Percentiles rank a stretch among this genome's conserved stretches.
phyloP scores from a whole-genome alignment of 805 yeast species.

The Kazachstania kunashirensis region DNA sequence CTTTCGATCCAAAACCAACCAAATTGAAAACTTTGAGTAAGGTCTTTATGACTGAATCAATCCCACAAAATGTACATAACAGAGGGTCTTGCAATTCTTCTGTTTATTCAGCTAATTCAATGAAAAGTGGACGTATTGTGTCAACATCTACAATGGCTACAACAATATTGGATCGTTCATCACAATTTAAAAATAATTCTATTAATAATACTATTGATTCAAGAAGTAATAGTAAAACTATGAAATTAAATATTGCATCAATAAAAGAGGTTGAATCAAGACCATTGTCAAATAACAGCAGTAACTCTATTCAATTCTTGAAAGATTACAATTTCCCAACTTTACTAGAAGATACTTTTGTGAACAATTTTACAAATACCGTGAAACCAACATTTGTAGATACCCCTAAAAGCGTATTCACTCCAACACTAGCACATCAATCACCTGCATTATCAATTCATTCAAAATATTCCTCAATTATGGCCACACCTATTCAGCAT shows the following conservation, averaged over 20 bases:
- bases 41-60: slow-evolving; percentile 6
- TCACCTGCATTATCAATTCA: not conserved
- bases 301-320: slow-evolving; percentile 19
- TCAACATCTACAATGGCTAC: slow-evolving; percentile 28
- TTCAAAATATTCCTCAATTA: not conserved
- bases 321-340: slow-evolving; percentile 26
- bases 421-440: not conserved
- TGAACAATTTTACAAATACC: slow-evolving; percentile 5
- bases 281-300: slow-evolving; percentile 15
- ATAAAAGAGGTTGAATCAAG: no score
- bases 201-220: slow-evolving; percentile 5
- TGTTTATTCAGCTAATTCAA: slow-evolving; percentile 7
- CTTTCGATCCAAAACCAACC: not conserved
- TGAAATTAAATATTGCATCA: no score
- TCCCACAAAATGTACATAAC: slow-evolving; percentile 1
- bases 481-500: not conserved
- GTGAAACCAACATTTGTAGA: not conserved
- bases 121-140: slow-evolving; percentile 15
- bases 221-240: no score
- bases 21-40: slow-evolving; percentile 4
- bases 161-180: slow-evolving; percentile 9
- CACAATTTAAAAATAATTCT: not conserved
- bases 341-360: slow-evolving; percentile 17
- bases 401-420: not conserved
- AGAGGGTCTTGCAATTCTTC: slow-evolving; percentile 9